Conservation (phyloP, 2,329 filamentous ascomycete species). For the Diatrype stigma region DNA sequence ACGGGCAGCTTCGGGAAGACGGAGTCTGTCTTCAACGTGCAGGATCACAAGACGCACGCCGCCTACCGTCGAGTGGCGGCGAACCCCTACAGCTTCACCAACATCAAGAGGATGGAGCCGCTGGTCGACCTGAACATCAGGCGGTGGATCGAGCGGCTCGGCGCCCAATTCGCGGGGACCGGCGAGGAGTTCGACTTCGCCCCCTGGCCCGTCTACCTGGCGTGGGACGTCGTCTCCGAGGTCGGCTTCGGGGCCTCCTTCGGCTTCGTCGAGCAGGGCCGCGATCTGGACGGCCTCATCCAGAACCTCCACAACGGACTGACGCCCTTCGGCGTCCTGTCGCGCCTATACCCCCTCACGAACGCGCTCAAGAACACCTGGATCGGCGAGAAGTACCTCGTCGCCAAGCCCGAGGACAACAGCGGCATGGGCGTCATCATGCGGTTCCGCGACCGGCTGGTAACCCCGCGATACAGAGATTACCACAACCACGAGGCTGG, state of each 20-base stretch:
- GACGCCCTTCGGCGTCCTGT: conserved; percentile 46
- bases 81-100: conserved; percentile 50
- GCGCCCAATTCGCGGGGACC: conserved; percentile 39
- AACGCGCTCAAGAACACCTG: conserved; percentile 51
- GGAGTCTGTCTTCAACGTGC: conserved; percentile 56
- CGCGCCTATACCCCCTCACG: conserved; percentile 49
- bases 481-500: too few relatives aligned
- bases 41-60: conserved; percentile 46
- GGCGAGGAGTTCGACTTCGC: conserved; percentile 49
- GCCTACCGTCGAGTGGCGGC: conserved; percentile 51
- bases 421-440: conserved; percentile 53
- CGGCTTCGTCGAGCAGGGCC: conserved; percentile 49
- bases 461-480: conserved; percentile 42
- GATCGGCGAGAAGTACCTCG: conserved; percentile 43
- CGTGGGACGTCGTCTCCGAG: conserved; percentile 54
- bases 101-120: conserved; percentile 56
- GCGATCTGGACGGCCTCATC: conserved; percentile 50
- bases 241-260: conserved; percentile 53
- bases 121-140: conserved; percentile 47
- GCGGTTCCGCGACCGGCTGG: conserved; percentile 52
- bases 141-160: conserved; percentile 47
- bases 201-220: conserved; percentile 52
- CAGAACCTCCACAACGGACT: conserved; percentile 51
- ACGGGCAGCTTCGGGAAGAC: conserved; percentile 52
- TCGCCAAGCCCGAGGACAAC: conserved; percentile 48